Evolutionary conservation across 495 filamentous ascomycete genomes (phyloP).

Genomic region (Daldinia grandis): DNA sequence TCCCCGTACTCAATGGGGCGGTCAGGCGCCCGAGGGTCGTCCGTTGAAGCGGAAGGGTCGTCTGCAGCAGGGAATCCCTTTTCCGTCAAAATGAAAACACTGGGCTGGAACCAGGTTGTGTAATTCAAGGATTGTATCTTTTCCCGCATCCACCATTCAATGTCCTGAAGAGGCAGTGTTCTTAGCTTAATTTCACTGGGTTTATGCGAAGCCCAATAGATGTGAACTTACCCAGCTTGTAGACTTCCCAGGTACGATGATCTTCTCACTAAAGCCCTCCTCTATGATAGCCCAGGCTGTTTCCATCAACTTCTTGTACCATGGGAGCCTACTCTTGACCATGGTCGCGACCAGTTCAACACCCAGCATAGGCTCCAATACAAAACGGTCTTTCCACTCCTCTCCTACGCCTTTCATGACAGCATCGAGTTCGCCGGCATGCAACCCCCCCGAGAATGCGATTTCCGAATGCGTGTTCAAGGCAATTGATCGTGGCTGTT

Average conservation of each 20-base stretch:
- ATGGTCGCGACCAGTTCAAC: slow-evolving; percentile 57
- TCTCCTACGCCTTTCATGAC: slow-evolving; percentile 45
- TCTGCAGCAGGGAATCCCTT: slow-evolving; percentile 31
- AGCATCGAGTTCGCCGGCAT: slow-evolving; percentile 53
- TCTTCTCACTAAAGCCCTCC: slow-evolving; percentile 55
- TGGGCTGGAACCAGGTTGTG: slow-evolving; percentile 59
- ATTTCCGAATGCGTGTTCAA: slow-evolving; percentile 53
- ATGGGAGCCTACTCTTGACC: slow-evolving; percentile 47
- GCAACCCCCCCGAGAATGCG: slow-evolving; percentile 54
- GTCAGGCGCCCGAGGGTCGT: slow-evolving; percentile 29
- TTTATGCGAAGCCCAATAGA: neutral
- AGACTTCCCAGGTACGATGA: slow-evolving; percentile 53
- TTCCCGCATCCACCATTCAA: slow-evolving; percentile 59
- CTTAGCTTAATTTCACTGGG: neutral
- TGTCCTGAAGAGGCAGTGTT: slow-evolving; percentile 43
- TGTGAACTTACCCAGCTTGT: slow-evolving; percentile 49
- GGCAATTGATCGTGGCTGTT: slow-evolving; percentile 49
- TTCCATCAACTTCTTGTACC: slow-evolving; percentile 56
- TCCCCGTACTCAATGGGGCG: slow-evolving; percentile 53
- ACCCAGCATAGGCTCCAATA: slow-evolving; percentile 52
- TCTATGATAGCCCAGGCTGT: slow-evolving; percentile 59
- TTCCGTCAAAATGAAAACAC: slow-evolving; percentile 50
- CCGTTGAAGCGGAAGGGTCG: slow-evolving; percentile 13
- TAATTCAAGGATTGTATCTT: slow-evolving; percentile 57
- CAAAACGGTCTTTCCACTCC: slow-evolving; percentile 49